Evolutionary conservation across 176 grass and related monocot species (phyloP), one percentile per base, ranked within the genome.

Genomic region (Dendrocalamus sinicus): DNA sequence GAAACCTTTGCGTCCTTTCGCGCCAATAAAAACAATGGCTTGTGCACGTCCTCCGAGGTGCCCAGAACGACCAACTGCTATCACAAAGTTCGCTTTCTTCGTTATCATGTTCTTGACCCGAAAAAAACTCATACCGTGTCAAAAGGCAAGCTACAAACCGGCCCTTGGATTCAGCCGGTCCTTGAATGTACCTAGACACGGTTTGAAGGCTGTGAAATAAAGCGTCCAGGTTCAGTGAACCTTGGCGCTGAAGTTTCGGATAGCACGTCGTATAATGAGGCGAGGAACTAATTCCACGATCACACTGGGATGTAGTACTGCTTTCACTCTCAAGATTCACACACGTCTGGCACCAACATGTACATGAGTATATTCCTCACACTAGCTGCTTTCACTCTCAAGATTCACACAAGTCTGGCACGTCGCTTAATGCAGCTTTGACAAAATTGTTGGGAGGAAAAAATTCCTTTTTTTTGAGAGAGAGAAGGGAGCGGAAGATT

Each of bases 121-220:
- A 48, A 57, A 86, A 86, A 78, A 83, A 22, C 45, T 79, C 28
- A 0, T 30, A 4, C 53, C 73, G 55, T 37, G 63, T 82, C 58
- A 26, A 52, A 47, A 45, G 80, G 9, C 40, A 77, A 51, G 72
- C 72, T n/a, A 4, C 6, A 50, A 22, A 62, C 54, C 43, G 50
- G 64, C 9, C 13, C 9, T 20, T 17, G 45, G 39, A 16, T 80
- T 68, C 4, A 3, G 8, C 55, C n/a, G 4, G 65, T 7, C 26
- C 23, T 69, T 5, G 70, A 77, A 80, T 75, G 85, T 51, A 87
- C 80, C 75, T 91, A 35, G 80, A 84, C 84, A 22, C 15, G 41
- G 41, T 60, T 73, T 23, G 12, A 53, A 7, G 1, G 0, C 8
- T 10, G 8, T 5, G 9, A 4, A 12, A 50, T 15, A 8, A 3